Evolutionary conservation across 106 monocot genomes (phyloP).

Genomic region (Chionographis japonica): DNA sequence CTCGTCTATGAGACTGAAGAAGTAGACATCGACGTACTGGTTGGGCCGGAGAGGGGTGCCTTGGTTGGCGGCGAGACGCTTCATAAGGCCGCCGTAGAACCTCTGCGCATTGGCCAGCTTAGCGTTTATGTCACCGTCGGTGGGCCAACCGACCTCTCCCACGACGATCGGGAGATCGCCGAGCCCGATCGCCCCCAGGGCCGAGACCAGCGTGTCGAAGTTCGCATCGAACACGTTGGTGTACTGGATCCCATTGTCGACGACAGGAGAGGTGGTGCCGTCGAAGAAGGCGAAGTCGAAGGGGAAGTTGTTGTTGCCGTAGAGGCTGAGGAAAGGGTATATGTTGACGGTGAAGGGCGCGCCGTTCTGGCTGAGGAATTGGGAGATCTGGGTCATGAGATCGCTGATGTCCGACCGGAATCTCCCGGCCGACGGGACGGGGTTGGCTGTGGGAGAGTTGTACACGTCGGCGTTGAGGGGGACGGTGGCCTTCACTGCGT

Average conservation of each 20-base stretch:
- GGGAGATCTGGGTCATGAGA: conserved; percentile 43
- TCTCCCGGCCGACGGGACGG: no score
- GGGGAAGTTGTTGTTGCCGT: conserved; percentile 29
- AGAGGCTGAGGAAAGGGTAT: conserved; percentile 46
- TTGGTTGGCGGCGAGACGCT: conserved; percentile 14
- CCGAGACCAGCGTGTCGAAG: conserved; percentile 56
- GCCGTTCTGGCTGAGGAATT: conserved; percentile 23
- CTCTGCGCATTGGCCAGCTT: conserved; percentile 15
- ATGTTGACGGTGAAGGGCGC: conserved; percentile 52
- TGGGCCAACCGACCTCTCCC: conserved; percentile 57
- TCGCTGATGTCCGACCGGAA: conserved; percentile 16
- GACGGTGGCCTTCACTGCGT: no score
- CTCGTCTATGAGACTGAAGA: conserved; percentile 44
- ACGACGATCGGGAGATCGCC: conserved; percentile 26
- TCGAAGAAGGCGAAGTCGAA: conserved; percentile 56
- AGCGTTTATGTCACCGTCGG: conserved; percentile 41
- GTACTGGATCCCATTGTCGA: conserved; percentile 33
- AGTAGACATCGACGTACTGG: conserved; percentile 30
- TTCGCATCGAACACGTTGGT: conserved; percentile 84
- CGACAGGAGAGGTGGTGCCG: conserved; percentile 6
- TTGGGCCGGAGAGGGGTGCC: conserved; percentile 38
- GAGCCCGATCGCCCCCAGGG: conserved; percentile 19
- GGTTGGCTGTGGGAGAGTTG: no score
- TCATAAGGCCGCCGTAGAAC: conserved; percentile 36
- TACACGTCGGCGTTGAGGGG: no score